These are phyloP conservation scores for Fraxinus platypoda DNA, from an alignment of 305 asterid genomes.

Conservation along the genomic window DNA sequence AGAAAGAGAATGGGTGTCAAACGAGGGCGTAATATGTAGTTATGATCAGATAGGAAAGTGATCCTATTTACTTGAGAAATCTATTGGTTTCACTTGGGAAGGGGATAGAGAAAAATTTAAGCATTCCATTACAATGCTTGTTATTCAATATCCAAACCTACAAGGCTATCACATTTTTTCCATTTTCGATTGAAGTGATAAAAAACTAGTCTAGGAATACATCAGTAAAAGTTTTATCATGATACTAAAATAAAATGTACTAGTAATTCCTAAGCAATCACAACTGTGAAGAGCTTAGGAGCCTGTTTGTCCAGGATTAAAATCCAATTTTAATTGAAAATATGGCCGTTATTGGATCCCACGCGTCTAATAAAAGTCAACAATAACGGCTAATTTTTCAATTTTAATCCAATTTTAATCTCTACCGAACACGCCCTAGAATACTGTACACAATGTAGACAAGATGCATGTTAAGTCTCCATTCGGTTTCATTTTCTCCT, in stretches of 20 bases:
- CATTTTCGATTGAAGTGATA: neutral
- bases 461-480: neutral
- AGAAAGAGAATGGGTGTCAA: too few species aligned
- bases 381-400: too few species aligned
- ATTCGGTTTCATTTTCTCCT: neutral
- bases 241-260: neutral
- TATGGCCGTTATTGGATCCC: too few species aligned
- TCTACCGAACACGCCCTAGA: too few species aligned
- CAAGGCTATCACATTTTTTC: neutral
- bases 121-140: neutral
- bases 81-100: neutral
- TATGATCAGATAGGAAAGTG: neutral
- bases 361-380: too few species aligned
- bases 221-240: neutral
- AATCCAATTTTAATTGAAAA: too few species aligned
- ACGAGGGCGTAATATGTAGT: neutral
- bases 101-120: neutral
- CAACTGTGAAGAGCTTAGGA: neutral
- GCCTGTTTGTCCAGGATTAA: too few species aligned
- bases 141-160: neutral
- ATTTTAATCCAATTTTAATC: too few species aligned
- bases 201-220: neutral
- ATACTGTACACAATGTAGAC: neutral
- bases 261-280: neutral
- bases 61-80: neutral